Evolutionary conservation across 2,329 filamentous ascomycete genomes (phyloP).

Genomic region (Ascochyta clinopodiicola): DNA sequence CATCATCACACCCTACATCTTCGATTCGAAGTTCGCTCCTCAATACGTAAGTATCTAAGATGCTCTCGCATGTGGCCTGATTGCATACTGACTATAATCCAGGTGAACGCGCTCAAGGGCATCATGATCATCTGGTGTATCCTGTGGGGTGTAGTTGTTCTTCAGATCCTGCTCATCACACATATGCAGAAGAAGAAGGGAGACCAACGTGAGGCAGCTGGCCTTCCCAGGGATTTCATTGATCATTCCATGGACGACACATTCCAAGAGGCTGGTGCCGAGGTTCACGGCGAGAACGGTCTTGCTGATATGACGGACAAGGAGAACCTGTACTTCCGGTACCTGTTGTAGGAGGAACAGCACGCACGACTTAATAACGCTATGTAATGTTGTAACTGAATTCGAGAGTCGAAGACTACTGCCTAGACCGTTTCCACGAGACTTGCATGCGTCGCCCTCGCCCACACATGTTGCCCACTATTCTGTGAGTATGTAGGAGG

Average conservation of each 20-base stretch:
- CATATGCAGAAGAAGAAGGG: slow-evolving; percentile 32
- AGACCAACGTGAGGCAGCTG: slow-evolving; percentile 29
- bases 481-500: too few species aligned
- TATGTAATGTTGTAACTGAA: not conserved
- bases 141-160: slow-evolving; percentile 25
- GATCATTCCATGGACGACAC: slow-evolving; percentile 28
- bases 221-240: slow-evolving; percentile 24
- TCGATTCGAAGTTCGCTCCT: slow-evolving; percentile 27
- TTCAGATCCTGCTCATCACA: slow-evolving; percentile 23
- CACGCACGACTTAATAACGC: not conserved
- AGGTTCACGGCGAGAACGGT: slow-evolving; percentile 31
- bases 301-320: slow-evolving; percentile 33
- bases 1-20: slow-evolving; percentile 52
- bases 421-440: too few species aligned
- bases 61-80: not conserved
- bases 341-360: slow-evolving; percentile 20
- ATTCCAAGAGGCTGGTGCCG: slow-evolving; percentile 25
- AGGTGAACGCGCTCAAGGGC: slow-evolving; percentile 31
- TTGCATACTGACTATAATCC: not conserved
- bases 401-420: too few species aligned
- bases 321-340: slow-evolving; percentile 32
- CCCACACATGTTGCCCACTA: too few species aligned
- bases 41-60: slow-evolving; percentile 26
- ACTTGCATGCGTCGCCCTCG: too few species aligned
- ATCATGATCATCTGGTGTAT: slow-evolving; percentile 33